These are phyloP conservation scores for Porphyrellus cyaneotinctus DNA, from an alignment of 768 basidiomycete species.

Conservation along the genomic window DNA sequence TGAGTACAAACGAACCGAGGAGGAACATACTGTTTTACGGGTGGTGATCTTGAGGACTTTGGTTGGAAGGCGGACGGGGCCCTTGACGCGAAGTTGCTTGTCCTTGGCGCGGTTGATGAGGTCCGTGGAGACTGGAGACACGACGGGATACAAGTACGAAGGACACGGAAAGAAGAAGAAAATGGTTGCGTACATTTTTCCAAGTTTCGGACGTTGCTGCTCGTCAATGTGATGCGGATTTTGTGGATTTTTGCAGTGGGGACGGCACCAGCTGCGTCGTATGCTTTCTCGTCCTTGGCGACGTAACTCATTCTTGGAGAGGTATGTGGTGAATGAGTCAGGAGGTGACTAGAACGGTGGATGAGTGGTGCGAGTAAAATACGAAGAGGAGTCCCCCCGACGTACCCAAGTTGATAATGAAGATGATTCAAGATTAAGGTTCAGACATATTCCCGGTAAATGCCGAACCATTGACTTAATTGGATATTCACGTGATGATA, in stretches of 20 bases:
- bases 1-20: not conserved
- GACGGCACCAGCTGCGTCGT: slow-evolving; percentile 89
- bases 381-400: not conserved
- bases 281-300: slow-evolving; percentile 98
- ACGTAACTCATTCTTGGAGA: slow-evolving; percentile 85
- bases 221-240: slow-evolving; percentile 98
- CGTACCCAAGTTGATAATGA: slow-evolving; percentile 34
- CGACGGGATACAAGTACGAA: not conserved
- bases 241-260: slow-evolving; percentile 94
- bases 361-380: not conserved
- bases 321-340: slow-evolving; percentile 51
- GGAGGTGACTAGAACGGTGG: slow-evolving; percentile 61
- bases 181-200: slow-evolving; percentile 91
- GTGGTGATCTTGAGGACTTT: slow-evolving; percentile 99
- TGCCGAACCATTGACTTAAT: slow-evolving; percentile 15
- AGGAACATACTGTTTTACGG: slow-evolving; percentile 83
- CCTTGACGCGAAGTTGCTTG: slow-evolving; percentile 98
- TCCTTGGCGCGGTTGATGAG: slow-evolving; percentile 99
- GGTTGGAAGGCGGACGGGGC: slow-evolving; percentile 97
- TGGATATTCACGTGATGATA: not conserved
- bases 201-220: slow-evolving; percentile 95
- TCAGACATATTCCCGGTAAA: slow-evolving; percentile 16
- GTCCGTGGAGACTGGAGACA: slow-evolving; percentile 79
- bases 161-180: not conserved
- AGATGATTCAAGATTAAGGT: slow-evolving; percentile 31